Evolutionary conservation across 1,139 yeast genomes (phyloP).

Genomic region (Yamadazyma sp.): DNA sequence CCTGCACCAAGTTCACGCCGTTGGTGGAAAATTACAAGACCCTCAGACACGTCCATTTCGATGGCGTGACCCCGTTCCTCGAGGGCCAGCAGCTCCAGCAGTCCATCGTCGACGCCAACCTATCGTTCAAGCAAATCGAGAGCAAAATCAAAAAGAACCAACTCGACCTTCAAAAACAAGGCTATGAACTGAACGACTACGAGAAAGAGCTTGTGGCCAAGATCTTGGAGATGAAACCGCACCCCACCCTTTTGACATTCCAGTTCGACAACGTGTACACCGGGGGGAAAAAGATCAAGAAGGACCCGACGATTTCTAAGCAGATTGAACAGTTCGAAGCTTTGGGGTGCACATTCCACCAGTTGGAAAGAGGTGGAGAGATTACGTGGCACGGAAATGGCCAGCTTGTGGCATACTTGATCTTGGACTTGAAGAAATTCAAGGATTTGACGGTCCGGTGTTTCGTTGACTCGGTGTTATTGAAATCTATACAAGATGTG

Average conservation of each 20-base stretch:
- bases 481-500: slow-evolving; percentile 59
- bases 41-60: slow-evolving; percentile 64
- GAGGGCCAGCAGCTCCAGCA: slow-evolving; percentile 67
- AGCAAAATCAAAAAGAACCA: slow-evolving; percentile 45
- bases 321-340: slow-evolving; percentile 40
- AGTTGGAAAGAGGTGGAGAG: slow-evolving; percentile 93
- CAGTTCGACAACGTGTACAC: slow-evolving; percentile 85
- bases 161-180: slow-evolving; percentile 36
- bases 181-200: slow-evolving; percentile 42
- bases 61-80: slow-evolving; percentile 52
- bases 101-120: slow-evolving; percentile 55
- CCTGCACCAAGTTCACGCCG: slow-evolving; percentile 28
- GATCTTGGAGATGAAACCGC: slow-evolving; percentile 54
- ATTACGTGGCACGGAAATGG: slow-evolving; percentile 97
- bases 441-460: slow-evolving; percentile 65
- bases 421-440: slow-evolving; percentile 71
- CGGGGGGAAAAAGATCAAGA: slow-evolving; percentile 79
- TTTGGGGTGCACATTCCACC: slow-evolving; percentile 53
- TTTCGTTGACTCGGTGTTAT: slow-evolving; percentile 68
- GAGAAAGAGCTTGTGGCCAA: slow-evolving; percentile 46
- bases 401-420: slow-evolving; percentile 82
- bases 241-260: slow-evolving; percentile 69
- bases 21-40: slow-evolving; percentile 35
- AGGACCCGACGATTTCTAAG: slow-evolving; percentile 36
- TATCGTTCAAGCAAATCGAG: slow-evolving; percentile 61